Evolutionary conservation across 139 green algal genomes (phyloP).

Genomic region (Coelastrella sp.): DNA sequence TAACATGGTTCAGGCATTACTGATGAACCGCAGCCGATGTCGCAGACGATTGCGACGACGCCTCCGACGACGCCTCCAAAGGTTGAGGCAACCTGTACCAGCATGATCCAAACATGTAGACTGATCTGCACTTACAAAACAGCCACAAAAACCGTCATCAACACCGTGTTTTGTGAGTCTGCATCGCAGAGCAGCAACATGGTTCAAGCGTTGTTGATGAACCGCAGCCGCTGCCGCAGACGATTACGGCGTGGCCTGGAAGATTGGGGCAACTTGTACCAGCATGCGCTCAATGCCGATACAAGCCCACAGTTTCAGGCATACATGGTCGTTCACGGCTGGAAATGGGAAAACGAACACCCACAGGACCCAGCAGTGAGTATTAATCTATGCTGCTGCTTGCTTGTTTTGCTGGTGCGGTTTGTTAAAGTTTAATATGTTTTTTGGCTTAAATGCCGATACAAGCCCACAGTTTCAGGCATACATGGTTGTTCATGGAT

Average conservation of each 20-base stretch:
- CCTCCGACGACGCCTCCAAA: slow-evolving; percentile 83
- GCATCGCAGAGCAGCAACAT: slow-evolving; percentile 55
- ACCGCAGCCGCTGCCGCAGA: slow-evolving; percentile 76
- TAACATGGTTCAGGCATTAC: slow-evolving; percentile 73
- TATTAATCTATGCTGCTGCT: not conserved
- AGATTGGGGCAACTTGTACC: slow-evolving; percentile 85
- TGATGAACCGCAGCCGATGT: slow-evolving; percentile 81
- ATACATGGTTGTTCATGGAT: no score
- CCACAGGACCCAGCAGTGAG: not conserved
- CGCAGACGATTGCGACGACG: slow-evolving; percentile 74
- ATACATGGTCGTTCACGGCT: slow-evolving; percentile 53
- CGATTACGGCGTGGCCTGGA: slow-evolving; percentile 77
- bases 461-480: slow-evolving; percentile 41
- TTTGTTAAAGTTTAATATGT: no score
- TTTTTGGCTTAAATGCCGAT: no score
- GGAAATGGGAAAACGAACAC: slow-evolving; percentile 47
- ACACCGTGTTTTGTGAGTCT: not conserved
- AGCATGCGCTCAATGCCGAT: slow-evolving; percentile 83
- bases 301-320: slow-evolving; percentile 38
- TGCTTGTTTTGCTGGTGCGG: no score
- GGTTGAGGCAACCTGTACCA: slow-evolving; percentile 87
- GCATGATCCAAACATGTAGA: slow-evolving; percentile 61
- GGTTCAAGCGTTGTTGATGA: slow-evolving; percentile 79
- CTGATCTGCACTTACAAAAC: no score
- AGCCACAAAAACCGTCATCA: no score